Conservation (phyloP, 495 filamentous ascomycete genomes). For the Durotheca rogersii region DNA sequence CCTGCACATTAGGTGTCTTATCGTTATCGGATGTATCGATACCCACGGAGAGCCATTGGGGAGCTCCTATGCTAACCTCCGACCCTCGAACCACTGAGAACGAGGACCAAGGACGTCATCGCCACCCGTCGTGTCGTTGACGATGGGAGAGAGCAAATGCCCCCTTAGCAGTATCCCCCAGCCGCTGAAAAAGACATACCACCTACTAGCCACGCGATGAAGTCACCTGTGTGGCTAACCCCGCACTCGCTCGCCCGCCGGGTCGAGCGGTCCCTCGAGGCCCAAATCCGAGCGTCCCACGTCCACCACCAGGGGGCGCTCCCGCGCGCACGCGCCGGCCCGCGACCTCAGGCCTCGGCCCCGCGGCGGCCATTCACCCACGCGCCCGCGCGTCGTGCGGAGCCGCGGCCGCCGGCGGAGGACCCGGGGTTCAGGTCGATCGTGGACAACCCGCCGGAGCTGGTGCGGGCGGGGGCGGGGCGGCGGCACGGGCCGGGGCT, state of each 20-base stretch:
- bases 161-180: too few species aligned
- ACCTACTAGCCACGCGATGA: slow-evolving; percentile 18
- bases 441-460: slow-evolving; percentile 77
- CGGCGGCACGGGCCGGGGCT: slow-evolving; percentile 78
- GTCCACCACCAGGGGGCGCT: slow-evolving; percentile 9
- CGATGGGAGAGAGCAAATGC: not conserved
- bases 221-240: slow-evolving; percentile 13
- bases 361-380: slow-evolving; percentile 38
- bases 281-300: slow-evolving; percentile 20
- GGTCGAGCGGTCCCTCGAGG: slow-evolving; percentile 28
- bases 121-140: too few species aligned
- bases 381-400: slow-evolving; percentile 19
- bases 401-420: slow-evolving; percentile 56
- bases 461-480: slow-evolving; percentile 66
- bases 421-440: slow-evolving; percentile 74
- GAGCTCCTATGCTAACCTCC: not conserved
- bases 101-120: too few species aligned
- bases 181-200: too few species aligned
- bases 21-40: too few species aligned
- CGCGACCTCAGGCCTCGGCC: not conserved
- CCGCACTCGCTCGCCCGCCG: slow-evolving; percentile 24
- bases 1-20: too few species aligned
- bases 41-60: too few species aligned
- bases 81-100: too few species aligned
- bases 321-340: slow-evolving; percentile 5